Base-by-base conservation (phyloP, 1,284 basidiomycete species). In the Somion occarium region DNA sequence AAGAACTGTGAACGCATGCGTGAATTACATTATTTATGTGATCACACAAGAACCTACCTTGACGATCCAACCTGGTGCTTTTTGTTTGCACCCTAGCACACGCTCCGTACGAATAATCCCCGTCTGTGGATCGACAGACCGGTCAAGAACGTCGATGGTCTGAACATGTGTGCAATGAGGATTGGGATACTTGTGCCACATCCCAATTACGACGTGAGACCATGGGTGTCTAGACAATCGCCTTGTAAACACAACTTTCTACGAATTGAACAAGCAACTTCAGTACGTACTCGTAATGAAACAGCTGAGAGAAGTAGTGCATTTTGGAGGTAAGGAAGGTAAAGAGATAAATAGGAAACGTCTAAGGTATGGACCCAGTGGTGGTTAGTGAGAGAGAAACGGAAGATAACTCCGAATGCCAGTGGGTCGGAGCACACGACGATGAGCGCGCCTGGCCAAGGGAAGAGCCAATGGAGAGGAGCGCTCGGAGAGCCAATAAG, bases 161-260 rank as follows among this genome's bases (percentile, higher is more conserved):
- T 91, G 77, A 58, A 98, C 95, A 69, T 98, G 94, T 5, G 89
- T 83, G 63, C 93, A 93, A 62, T 89, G 86, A 44, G 92, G 89
- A 67, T 97, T 97, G 44, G 94, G 94, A 69, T 98, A 98, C 76
- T 98, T 98, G 61, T 91, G 88, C 85, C 91, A 92, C 76, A 95
- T 88, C 60, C 88, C 88, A 65, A 87, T 85, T 59, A 93, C 81
- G 59, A 93, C 89, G 73, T 93, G 91, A 46, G 85, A 79, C 79
- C 91, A 92, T 50, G 90, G 79, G 64, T 92, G 90, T 58, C 92
- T 94, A 37, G 38, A 38, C 39, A 50, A 41, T n/a, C 39, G 51
- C 46, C 23, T 51, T 30, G 61, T 62, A 53, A 63, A 56, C 53
- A 26, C 15, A 45, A 60, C 9, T 23, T 46, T 55, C 50, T 55